A percentile compares a stretch with the other conserved stretches of the same genome.
Evolutionary conservation across 1,139 yeast genomes (phyloP).

Genomic region (Geotrichum histeridarum): DNA sequence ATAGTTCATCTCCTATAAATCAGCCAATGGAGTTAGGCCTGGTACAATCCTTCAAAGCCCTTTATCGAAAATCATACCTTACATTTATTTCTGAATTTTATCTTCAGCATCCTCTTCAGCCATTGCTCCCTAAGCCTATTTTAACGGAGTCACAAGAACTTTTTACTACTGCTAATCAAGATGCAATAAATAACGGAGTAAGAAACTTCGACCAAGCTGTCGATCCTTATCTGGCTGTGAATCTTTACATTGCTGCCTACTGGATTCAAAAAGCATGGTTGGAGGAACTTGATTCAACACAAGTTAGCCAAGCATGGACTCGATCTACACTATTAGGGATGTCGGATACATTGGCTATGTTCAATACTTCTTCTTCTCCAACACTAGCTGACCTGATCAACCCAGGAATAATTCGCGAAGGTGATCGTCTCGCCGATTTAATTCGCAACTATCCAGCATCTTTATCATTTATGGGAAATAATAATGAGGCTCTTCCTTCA

Average conservation of each 20-base stretch:
- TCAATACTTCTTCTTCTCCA: background rate
- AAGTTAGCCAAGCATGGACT: conserved; percentile 12
- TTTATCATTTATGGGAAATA: conserved; percentile 8
- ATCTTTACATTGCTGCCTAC: conserved; percentile 12
- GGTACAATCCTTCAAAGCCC: conserved; percentile 17
- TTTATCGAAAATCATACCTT: conserved; percentile 12
- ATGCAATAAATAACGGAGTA: no score
- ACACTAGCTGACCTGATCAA: background rate
- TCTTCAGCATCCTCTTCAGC: conserved; percentile 4
- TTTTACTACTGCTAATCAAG: background rate
- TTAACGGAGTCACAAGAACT: background rate
- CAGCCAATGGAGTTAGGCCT: conserved; percentile 18
- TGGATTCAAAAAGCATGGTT: conserved; percentile 19
- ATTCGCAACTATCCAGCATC: conserved; percentile 3
- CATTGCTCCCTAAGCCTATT: background rate
- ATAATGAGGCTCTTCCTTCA: background rate
- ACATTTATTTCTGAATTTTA: conserved; percentile 13
- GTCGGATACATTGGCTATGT: background rate
- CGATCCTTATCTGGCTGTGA: conserved; percentile 13
- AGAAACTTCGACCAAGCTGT: conserved; percentile 3
- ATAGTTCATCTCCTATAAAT: background rate
- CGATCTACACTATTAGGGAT: conserved; percentile 12
- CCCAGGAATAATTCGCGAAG: background rate
- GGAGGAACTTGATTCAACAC: conserved; percentile 1
- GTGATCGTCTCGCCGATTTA: background rate